These are phyloP conservation scores for Cladosporium halotolerans DNA, from an alignment of 2,329 filamentous ascomycete species.

Conservation along the genomic window DNA sequence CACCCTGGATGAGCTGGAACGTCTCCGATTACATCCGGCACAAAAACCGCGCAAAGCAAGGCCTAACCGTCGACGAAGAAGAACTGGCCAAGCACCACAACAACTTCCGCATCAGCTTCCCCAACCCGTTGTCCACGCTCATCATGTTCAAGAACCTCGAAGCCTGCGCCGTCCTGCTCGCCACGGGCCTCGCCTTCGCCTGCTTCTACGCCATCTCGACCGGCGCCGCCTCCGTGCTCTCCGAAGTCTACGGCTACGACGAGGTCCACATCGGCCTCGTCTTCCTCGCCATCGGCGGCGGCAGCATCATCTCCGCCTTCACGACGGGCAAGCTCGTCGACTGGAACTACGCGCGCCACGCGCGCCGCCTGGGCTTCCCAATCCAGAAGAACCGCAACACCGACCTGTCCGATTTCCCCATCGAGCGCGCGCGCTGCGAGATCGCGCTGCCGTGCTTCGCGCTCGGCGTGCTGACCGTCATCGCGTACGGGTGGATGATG, in stretches of 20 bases:
- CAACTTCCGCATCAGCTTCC: conserved; percentile 22
- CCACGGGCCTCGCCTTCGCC: conserved; percentile 34
- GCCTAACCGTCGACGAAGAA: conserved; percentile 18
- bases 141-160: conserved; percentile 28
- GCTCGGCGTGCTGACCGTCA: conserved; percentile 26
- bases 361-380: conserved; percentile 27
- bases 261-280: conserved; percentile 38
- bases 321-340: conserved; percentile 38
- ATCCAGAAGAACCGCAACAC: conserved; percentile 30
- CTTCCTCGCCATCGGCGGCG: conserved; percentile 39
- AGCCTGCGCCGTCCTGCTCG: conserved; percentile 32
- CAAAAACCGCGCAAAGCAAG: conserved; percentile 15
- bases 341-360: conserved; percentile 37
- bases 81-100: conserved; percentile 19
- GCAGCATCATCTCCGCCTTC: conserved; percentile 35
- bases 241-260: conserved; percentile 33
- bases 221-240: conserved; percentile 33
- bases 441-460: conserved; percentile 35
- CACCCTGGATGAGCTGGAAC: conserved; percentile 54
- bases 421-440: conserved; percentile 39
- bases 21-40: conserved; percentile 38
- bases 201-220: conserved; percentile 39
- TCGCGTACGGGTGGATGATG: conserved; percentile 40
- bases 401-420: conserved; percentile 36
- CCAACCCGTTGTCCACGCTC: conserved; percentile 25